Evolutionary conservation across 306 rosid genomes (phyloP).

Genomic region (Aeschynomene evenia): DNA sequence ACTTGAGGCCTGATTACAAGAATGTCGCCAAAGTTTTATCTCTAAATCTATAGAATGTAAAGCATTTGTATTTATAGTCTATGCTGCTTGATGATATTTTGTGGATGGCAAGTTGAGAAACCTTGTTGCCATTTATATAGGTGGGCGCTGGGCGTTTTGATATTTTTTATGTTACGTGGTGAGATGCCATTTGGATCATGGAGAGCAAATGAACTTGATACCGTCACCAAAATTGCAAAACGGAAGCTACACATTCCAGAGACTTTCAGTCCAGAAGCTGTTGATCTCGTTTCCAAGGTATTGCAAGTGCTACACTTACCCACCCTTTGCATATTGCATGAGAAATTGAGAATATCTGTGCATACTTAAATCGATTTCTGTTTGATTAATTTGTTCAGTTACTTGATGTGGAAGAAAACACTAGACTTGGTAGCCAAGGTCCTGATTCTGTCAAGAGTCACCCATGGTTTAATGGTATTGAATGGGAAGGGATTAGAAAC

Average conservation of each 20-base stretch:
- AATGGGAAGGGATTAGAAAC: conserved; percentile 68
- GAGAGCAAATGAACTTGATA: conserved; percentile 90
- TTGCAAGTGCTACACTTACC: conserved; percentile 20
- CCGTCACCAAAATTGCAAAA: conserved; percentile 83
- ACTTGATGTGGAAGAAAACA: conserved; percentile 82
- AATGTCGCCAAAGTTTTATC: neutral
- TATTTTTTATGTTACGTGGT: conserved; percentile 77
- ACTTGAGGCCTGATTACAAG: neutral
- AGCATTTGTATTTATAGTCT: neutral
- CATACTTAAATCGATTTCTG: conserved; percentile 27
- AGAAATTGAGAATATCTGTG: conserved; percentile 4
- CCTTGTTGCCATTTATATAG: conserved; percentile 44
- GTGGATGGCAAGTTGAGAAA: conserved; percentile 5
- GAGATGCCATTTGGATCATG: conserved; percentile 97
- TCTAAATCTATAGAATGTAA: neutral
- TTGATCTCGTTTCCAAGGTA: conserved; percentile 91
- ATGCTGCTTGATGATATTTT: conserved; percentile 13
- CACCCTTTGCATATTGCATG: neutral
- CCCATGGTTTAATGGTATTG: conserved; percentile 82
- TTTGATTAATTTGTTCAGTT: conserved; percentile 52
- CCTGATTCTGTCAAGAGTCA: conserved; percentile 63
- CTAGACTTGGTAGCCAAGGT: conserved; percentile 82
- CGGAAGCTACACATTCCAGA: conserved; percentile 72
- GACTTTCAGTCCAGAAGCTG: conserved; percentile 75
- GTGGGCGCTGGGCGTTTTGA: conserved; percentile 95